phyloP scores from a whole-genome alignment of 2,329 filamentous ascomycete genomes.

The Hirsutella minnesotensis region DNA sequence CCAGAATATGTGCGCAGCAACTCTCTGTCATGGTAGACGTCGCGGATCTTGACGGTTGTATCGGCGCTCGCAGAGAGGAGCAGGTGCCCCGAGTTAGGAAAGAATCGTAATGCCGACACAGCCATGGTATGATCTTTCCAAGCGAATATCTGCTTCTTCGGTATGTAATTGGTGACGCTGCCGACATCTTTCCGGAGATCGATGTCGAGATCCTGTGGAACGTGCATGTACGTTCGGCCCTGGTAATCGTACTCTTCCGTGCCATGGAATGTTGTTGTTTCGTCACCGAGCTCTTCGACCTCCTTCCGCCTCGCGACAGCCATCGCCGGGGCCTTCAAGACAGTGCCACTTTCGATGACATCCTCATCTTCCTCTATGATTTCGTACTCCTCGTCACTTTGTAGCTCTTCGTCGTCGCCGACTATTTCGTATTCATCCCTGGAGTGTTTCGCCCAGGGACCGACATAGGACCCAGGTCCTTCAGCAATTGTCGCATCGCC shows the following conservation, averaged over 20 bases:
- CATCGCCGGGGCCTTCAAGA: conserved; percentile 42
- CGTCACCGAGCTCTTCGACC: conserved; percentile 50
- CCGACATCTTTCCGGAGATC: conserved; percentile 73
- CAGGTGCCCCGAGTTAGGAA: conserved; percentile 78
- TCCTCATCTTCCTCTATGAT: conserved; percentile 66
- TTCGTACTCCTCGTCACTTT: conserved; percentile 68
- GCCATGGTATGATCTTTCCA: conserved; percentile 79
- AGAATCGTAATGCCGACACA: conserved; percentile 81
- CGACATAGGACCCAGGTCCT: conserved; percentile 78
- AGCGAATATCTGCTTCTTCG: conserved; percentile 84
- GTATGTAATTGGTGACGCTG: conserved; percentile 79
- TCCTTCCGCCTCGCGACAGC: conserved; percentile 45
- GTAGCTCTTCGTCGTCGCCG: conserved; percentile 62
- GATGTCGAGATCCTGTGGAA: conserved; percentile 81
- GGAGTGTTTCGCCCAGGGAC: conserved; percentile 84
- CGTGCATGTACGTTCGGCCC: conserved; percentile 93
- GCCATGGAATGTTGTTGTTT: conserved; percentile 83
- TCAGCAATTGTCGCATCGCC: conserved; percentile 76
- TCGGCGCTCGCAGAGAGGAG: conserved; percentile 85
- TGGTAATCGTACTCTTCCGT: conserved; percentile 80
- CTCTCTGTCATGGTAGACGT: conserved; percentile 82
- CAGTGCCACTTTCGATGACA: conserved; percentile 50
- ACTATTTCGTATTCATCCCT: conserved; percentile 63
- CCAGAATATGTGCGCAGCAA: conserved; percentile 85
- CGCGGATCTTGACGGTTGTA: conserved; percentile 84